Conservation (phyloP, 306 rosid genomes). For the Vicia sativa region DNA sequence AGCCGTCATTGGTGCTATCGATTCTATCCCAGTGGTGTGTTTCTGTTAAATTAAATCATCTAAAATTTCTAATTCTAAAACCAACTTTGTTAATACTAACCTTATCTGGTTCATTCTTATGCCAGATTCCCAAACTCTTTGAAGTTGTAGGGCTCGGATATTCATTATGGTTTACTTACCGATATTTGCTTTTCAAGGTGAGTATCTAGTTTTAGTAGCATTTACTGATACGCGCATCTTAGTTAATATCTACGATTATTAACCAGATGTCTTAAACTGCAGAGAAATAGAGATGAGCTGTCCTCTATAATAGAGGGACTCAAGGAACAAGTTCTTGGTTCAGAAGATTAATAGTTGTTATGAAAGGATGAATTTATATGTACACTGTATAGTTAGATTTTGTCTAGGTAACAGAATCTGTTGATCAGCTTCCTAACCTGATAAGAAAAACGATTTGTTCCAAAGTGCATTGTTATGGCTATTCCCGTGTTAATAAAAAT, state of each 20-base stretch:
- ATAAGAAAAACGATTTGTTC: neutral
- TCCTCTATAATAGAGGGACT: slow-evolving; percentile 63
- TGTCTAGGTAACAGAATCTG: slow-evolving; percentile 20
- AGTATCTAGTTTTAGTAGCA: neutral
- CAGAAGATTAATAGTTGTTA: slow-evolving; percentile 47
- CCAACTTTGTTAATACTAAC: neutral
- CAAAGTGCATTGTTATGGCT: neutral
- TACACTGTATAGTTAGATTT: slow-evolving; percentile 44
- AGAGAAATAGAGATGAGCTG: slow-evolving; percentile 85
- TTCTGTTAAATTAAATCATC: neutral
- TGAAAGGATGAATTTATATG: neutral
- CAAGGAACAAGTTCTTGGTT: slow-evolving; percentile 73
- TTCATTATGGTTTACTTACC: slow-evolving; percentile 76
- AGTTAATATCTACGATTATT: neutral
- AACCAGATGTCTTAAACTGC: slow-evolving; percentile 39
- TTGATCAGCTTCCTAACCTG: neutral
- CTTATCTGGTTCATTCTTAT: slow-evolving; percentile 13
- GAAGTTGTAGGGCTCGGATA: slow-evolving; percentile 87
- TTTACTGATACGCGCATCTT: neutral
- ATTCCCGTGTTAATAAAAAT: neutral
- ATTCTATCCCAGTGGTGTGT: slow-evolving; percentile 84
- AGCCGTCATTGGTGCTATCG: slow-evolving; percentile 76
- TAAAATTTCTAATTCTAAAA: slow-evolving; percentile 6
- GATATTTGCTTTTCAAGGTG: slow-evolving; percentile 90
- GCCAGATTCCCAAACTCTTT: slow-evolving; percentile 82